Base-by-base conservation (phyloP, 164 flowering plant genomes). In the Liquidambar formosana region DNA sequence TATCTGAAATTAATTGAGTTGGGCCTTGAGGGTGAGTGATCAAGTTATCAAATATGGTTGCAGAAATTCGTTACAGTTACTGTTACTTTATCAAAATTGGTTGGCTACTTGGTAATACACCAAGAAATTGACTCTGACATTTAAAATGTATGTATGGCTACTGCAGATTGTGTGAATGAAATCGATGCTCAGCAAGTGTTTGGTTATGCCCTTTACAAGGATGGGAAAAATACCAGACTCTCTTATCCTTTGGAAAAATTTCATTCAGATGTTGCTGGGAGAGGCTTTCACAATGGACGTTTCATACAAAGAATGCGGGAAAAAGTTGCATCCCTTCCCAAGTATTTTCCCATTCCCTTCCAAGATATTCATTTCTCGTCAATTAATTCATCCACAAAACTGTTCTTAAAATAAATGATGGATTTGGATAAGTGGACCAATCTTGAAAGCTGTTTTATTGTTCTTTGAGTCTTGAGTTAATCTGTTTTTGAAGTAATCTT, bases 11-110 rank as follows among this genome's bases (percentile, higher is more conserved):
- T 82, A 33, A 61, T 75, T 19, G 81, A 80, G 68, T 66, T 82
- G 71, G 83, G 85, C 26, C 83, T 82, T 48, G 79, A 82, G 44
- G 83, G 85, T 79, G 62, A 56, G 72, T 33, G 2, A 43, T 38
- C 2, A 28, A 58, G 10, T 49, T 25, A 33, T 2, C 41, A 33
- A 33, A 33, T 33, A 33, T 33, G 41, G 6, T 33, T 2, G 41
- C 41, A 33, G 41, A 33, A 33, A 33, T 33, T 33, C 6, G 41
- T 33, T 33, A 2, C 6, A 33, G 6, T 33, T 33, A 2, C 41
- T 33, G 41, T 33, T 33, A n/a, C n/a, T n/a, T n/a, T n/a, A n/a
- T n/a, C n/a, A n/a, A n/a, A n/a, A n/a, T n/a, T n/a, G n/a, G n/a
- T n/a, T n/a, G n/a, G n/a, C n/a, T n/a, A n/a, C n/a, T n/a, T n/a